Evolutionary conservation across 768 basidiomycete species (phyloP).

Genomic region (Lenzites betulinus): DNA sequence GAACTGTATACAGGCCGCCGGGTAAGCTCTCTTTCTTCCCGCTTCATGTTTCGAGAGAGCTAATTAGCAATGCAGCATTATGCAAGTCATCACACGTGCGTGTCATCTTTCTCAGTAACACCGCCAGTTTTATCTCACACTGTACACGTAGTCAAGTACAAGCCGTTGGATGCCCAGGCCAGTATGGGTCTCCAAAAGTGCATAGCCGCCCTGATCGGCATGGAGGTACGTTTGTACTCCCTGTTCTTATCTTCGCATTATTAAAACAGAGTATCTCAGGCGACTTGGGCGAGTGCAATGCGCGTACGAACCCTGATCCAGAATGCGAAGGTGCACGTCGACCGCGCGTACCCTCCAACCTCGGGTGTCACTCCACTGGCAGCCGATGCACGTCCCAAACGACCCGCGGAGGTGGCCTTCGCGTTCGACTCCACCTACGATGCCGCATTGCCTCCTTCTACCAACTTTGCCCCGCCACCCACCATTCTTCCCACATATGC

Average conservation of each 20-base stretch:
- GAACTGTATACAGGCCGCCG: slow-evolving; percentile 67
- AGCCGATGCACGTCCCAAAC: slow-evolving; percentile 6
- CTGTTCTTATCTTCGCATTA: background rate
- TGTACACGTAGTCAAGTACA: slow-evolving; percentile 58
- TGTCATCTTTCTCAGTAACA: slow-evolving; percentile 16
- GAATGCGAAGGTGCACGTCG: slow-evolving; percentile 62
- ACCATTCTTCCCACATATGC: no score
- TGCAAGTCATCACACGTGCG: slow-evolving; percentile 73
- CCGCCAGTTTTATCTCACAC: background rate
- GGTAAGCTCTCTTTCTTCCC: slow-evolving; percentile 49
- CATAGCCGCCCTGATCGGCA: slow-evolving; percentile 61
- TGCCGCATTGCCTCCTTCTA: no score
- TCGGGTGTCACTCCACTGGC: background rate
- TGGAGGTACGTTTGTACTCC: slow-evolving; percentile 52
- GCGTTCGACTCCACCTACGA: slow-evolving; percentile 7
- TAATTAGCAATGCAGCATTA: slow-evolving; percentile 51
- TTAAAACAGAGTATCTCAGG: no score
- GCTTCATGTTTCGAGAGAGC: background rate
- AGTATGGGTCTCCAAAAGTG: slow-evolving; percentile 65
- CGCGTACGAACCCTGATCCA: slow-evolving; percentile 68
- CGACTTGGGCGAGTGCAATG: slow-evolving; percentile 70
- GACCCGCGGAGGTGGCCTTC: slow-evolving; percentile 16
- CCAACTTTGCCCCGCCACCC: no score
- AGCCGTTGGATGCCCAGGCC: slow-evolving; percentile 71
- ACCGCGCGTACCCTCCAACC: slow-evolving; percentile 23